Evolutionary conservation across 2,329 filamentous ascomycete genomes (phyloP), one percentile per base, ranked within the genome.

Genomic region (Rutstroemia sydowiana): DNA sequence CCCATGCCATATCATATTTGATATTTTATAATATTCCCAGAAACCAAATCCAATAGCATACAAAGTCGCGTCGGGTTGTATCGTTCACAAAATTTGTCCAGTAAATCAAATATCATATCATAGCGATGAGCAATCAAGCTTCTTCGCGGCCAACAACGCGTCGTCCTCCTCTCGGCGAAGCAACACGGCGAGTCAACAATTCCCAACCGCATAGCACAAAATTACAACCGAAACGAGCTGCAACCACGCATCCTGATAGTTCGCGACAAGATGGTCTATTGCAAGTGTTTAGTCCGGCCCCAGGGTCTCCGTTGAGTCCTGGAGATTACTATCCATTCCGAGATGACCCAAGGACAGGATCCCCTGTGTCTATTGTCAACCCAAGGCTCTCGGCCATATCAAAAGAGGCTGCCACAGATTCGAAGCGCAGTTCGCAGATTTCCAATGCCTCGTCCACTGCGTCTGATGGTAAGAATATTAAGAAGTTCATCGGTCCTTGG

Each of bases 401-500:
- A 1, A 66, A 67, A 40, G 65, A 68, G 14, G 57, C 58, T 6
- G 59, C 57, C 3, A 48, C 58, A 4, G 62, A 67, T 36, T 63
- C 66, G 1, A 69, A 69, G 18, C 68, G 71, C 28, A 64, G 65
- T 34, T 74, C 71, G 0, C 68, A 70, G 45, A 63, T 69, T 45
- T 71, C 69, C 9, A 67, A 65, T 36, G 60, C 61, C 26, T 71
- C 70, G 2, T 68, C 65, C 2, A 68, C 60, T 61, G 63, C 55
- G 21, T 66, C 61, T 28, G 67, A 62, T 55, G 55, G 60, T 20
- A 63, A 60, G 50, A 54, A 56, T 10, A 54, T 66, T 57, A 85
- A 85, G 70, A 88, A 85, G 10, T 85, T 89, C 62, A 88, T 98
- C 62, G 93, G 93, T 0, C 92, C 92, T 59, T 98, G 93, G 93